phyloP scores from a whole-genome alignment of 2,329 filamentous ascomycete genomes.

The Scedosporium boydii region DNA sequence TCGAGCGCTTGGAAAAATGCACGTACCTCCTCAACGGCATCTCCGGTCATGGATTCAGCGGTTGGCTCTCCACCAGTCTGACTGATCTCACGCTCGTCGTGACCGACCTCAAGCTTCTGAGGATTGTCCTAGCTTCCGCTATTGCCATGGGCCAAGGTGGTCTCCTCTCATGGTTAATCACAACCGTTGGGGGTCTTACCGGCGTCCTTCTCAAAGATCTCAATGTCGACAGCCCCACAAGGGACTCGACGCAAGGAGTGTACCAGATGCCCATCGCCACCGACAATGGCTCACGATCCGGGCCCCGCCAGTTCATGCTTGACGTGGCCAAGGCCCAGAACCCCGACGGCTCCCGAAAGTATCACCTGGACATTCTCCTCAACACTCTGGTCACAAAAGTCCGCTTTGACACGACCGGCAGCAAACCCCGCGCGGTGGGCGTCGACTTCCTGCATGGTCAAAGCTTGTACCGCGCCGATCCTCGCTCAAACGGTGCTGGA shows the following conservation, averaged over 20 bases:
- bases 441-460: slow-evolving; percentile 39
- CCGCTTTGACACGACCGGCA: slow-evolving; percentile 26
- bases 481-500: slow-evolving; percentile 19
- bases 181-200: slow-evolving; percentile 23
- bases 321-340: slow-evolving; percentile 37
- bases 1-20: slow-evolving; percentile 42
- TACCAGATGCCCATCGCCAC: slow-evolving; percentile 49
- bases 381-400: slow-evolving; percentile 36
- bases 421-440: slow-evolving; percentile 32
- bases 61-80: slow-evolving; percentile 44
- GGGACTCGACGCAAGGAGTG: slow-evolving; percentile 34
- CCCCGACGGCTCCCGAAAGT: slow-evolving; percentile 39
- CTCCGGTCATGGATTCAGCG: slow-evolving; percentile 45
- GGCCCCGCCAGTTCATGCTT: slow-evolving; percentile 44
- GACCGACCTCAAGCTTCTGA: slow-evolving; percentile 42
- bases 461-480: slow-evolving; percentile 35
- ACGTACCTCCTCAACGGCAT: slow-evolving; percentile 32
- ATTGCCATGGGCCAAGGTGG: neutral
- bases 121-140: slow-evolving; percentile 23
- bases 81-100: slow-evolving; percentile 41
- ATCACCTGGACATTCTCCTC: slow-evolving; percentile 45
- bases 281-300: slow-evolving; percentile 35
- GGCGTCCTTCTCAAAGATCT: slow-evolving; percentile 37
- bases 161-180: slow-evolving; percentile 16
- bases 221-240: slow-evolving; percentile 31